These are phyloP conservation scores for Gymnopilus dilepis DNA, from an alignment of 768 basidiomycete species.

Conservation along the genomic window DNA sequence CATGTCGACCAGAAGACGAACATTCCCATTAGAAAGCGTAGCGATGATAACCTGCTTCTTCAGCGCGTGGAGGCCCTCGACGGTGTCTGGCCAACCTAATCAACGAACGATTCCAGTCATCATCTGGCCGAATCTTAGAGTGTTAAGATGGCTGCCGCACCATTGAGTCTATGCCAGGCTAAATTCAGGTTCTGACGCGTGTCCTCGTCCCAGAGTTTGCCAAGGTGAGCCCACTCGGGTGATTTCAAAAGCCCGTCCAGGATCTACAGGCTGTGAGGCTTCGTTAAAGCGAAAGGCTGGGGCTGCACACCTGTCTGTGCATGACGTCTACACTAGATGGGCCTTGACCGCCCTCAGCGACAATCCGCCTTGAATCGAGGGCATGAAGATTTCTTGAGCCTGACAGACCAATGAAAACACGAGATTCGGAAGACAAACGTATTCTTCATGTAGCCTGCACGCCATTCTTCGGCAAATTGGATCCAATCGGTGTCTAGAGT, in stretches of 20 bases:
- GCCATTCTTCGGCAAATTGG: constrained; percentile 62
- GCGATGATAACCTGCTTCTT: constrained; percentile 57
- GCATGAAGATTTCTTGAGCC: not conserved
- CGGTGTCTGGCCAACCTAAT: constrained; percentile 64
- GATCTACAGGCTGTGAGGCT: constrained; percentile 43
- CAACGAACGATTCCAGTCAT: not conserved
- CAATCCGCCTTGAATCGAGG: constrained; percentile 38
- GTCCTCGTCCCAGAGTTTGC: constrained; percentile 45
- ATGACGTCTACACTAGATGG: constrained; percentile 57
- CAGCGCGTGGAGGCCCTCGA: constrained; percentile 52
- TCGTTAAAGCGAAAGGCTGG: not conserved
- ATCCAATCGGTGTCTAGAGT: constrained; percentile 41
- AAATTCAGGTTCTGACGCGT: constrained; percentile 50
- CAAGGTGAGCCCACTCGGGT: constrained; percentile 57
- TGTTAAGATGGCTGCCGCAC: constrained; percentile 25
- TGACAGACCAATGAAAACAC: not conserved
- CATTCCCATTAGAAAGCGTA: constrained; percentile 68
- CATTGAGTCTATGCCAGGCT: constrained; percentile 65
- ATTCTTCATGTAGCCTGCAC: constrained; percentile 50
- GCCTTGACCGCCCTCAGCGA: constrained; percentile 52
- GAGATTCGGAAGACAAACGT: constrained; percentile 38
- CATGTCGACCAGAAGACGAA: constrained; percentile 65
- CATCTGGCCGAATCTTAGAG: not conserved
- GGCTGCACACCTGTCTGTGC: constrained; percentile 53
- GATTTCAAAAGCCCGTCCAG: constrained; percentile 58